A percentile compares a stretch with the other conserved stretches of the same genome.
Evolutionary conservation across 495 filamentous ascomycete species (phyloP).

Genomic region (Podospora comata): DNA sequence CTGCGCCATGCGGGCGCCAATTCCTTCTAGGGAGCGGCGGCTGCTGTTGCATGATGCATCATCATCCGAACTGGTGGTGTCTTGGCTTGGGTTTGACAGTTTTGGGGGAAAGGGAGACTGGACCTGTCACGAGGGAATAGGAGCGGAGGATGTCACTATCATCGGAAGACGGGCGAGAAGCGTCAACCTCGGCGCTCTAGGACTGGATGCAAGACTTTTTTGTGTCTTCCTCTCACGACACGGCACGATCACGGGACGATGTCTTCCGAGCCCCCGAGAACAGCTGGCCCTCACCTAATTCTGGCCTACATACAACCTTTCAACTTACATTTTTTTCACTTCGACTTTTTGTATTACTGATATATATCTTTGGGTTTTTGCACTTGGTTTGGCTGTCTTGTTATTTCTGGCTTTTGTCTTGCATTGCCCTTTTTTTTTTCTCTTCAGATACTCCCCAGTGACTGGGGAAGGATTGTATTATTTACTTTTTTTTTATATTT

Average conservation of each 20-base stretch:
- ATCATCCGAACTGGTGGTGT: constrained; percentile 10
- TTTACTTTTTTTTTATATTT: neutral
- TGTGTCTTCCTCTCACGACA: neutral
- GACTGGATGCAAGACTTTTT: neutral
- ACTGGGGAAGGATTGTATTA: neutral
- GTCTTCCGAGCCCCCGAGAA: neutral
- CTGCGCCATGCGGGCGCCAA: neutral
- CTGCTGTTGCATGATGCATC: neutral
- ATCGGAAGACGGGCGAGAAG: neutral
- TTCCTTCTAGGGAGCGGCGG: neutral
- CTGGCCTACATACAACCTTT: no score
- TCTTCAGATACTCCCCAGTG: neutral
- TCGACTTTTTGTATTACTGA: neutral
- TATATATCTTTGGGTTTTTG: neutral
- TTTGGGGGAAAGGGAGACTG: neutral
- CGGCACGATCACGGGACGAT: neutral
- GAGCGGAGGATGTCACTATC: neutral
- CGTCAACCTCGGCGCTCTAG: neutral
- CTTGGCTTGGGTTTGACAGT: neutral
- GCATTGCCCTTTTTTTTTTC: neutral
- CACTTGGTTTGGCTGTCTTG: neutral
- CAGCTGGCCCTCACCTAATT: no score
- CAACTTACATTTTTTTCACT: neutral
- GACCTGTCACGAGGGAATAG: neutral
- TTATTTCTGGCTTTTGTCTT: neutral